Percentiles rank a stretch among this genome's conserved stretches.
Evolutionary conservation across 2,329 filamentous ascomycete genomes (phyloP).

Genomic region (Juglanconis juglandina): DNA sequence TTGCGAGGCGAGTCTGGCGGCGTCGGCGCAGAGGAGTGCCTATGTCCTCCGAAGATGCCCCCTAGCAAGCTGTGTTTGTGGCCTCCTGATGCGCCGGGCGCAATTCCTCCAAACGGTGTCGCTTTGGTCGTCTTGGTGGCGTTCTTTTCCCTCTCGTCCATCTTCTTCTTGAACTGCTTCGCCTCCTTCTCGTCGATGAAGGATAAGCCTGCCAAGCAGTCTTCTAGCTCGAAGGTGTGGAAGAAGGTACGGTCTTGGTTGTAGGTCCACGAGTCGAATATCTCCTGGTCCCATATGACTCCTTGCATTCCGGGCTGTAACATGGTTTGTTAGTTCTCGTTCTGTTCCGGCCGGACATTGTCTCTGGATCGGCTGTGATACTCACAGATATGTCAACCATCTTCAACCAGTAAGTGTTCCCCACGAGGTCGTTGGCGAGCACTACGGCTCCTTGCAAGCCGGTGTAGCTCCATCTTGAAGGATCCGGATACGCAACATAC

Average conservation of each 20-base stretch:
- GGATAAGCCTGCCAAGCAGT: conserved; percentile 83
- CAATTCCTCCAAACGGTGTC: conserved; percentile 66
- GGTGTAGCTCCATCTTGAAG: conserved; percentile 86
- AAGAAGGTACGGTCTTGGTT: conserved; percentile 98
- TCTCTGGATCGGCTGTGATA: conserved; percentile 22
- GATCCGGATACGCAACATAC: conserved; percentile 87
- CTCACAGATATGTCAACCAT: conserved; percentile 92
- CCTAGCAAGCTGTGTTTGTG: conserved; percentile 50
- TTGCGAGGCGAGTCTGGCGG: conserved; percentile 54
- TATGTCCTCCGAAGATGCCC: conserved; percentile 59
- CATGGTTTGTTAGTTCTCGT: conserved; percentile 12
- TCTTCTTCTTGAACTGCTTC: conserved; percentile 94
- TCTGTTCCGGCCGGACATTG: background rate
- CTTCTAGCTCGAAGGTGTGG: conserved; percentile 93
- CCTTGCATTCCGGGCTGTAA: conserved; percentile 69
- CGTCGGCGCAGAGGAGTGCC: conserved; percentile 55
- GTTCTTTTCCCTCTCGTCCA: conserved; percentile 93
- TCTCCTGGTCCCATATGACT: conserved; percentile 95
- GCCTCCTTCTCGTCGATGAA: conserved; percentile 98
- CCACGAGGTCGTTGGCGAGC: conserved; percentile 88
- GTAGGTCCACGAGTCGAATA: conserved; percentile 92
- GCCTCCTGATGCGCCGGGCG: conserved; percentile 36
- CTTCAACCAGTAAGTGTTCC: conserved; percentile 96
- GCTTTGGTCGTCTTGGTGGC: conserved; percentile 81
- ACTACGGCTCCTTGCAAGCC: conserved; percentile 89